phyloP scores from a whole-genome alignment of 2,329 filamentous ascomycete genomes.

The Pyricularia sp. region DNA sequence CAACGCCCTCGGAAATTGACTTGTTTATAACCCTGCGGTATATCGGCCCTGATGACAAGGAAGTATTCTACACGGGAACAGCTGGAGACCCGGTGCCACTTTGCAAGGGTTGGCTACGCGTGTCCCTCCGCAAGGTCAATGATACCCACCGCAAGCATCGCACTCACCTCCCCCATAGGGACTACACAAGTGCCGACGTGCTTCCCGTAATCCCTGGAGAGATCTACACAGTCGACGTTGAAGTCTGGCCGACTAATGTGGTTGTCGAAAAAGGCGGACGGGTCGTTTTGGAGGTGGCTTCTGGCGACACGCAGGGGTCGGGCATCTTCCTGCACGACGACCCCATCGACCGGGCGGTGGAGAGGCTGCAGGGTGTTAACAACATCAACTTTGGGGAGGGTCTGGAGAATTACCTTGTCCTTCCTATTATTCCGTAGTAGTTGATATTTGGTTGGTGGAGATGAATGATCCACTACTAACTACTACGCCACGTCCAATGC shows the following conservation, averaged over 20 bases:
- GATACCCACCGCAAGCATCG: slow-evolving; percentile 39
- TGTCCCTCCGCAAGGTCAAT: slow-evolving; percentile 45
- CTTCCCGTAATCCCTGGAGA: slow-evolving; percentile 42
- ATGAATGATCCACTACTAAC: no score
- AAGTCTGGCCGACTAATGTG: slow-evolving; percentile 57
- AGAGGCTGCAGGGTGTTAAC: slow-evolving; percentile 51
- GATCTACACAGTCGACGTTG: slow-evolving; percentile 50
- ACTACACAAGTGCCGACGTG: slow-evolving; percentile 49
- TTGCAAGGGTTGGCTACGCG: slow-evolving; percentile 55
- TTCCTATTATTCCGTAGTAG: slow-evolving; percentile 36
- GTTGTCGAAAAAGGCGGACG: slow-evolving; percentile 37
- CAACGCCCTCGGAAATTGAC: slow-evolving; percentile 43
- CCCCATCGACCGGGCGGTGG: slow-evolving; percentile 32
- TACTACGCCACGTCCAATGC: no score
- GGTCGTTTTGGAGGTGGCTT: slow-evolving; percentile 45
- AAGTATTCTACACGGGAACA: slow-evolving; percentile 57
- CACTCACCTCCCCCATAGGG: slow-evolving; percentile 44
- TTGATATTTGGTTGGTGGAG: no score
- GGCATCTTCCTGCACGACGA: slow-evolving; percentile 47
- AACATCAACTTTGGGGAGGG: slow-evolving; percentile 41
- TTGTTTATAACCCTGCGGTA: slow-evolving; percentile 55
- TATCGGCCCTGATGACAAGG: slow-evolving; percentile 40
- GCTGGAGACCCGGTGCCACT: slow-evolving; percentile 54
- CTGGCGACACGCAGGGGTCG: slow-evolving; percentile 49
- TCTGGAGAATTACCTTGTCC: slow-evolving; percentile 38